Base-by-base conservation (phyloP, 139 green algal species). In the Tetradesmus obliquus region DNA sequence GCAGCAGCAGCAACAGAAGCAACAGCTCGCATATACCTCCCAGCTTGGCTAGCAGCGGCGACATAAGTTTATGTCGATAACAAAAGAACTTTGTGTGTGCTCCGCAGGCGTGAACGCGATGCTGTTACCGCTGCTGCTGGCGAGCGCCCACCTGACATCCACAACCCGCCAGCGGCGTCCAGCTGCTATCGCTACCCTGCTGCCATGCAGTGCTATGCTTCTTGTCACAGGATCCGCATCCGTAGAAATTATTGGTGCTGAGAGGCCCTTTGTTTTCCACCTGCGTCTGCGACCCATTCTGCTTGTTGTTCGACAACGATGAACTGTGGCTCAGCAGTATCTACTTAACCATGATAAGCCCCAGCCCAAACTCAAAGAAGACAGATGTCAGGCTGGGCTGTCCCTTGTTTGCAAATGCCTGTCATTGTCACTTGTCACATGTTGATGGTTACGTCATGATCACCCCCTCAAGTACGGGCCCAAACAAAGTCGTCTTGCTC, bases 221-320 rank as follows among this genome's bases (percentile, higher is more conserved):
- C 87, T 54, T 10, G 74, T 91, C 5, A 91, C 87, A 13, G 87
- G 87, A 19, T 91, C 87, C 20, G 74, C 87, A 84, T 89, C 85
- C 19, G 74, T 87, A 55, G 82, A 58, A 51, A 60, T 22, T 2
- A 58, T 20, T 3, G 82, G 82, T n/a, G 82, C 82, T 6, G 82
- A 60, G 2, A 87, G 51, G 82, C 82, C 82, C 82, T 87, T 87
- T 55, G 82, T 74, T 60, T 87, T 87, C 82, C 82, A 87, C 62
- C 54, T 87, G 82, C 82, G 82, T 62, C 82, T 87, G 82, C 82
- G 82, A 5, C 82, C 82, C 82, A 87, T 87, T 72, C 20, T 87
- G 66, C 66, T 76, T 76, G 5, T n/a, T 45, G 32, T 45, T 45
- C 32, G 32, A 45, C 32, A 45, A 45, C 32, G 32, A 45, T 45